Base-by-base conservation (phyloP, 352 stramenopile genomes). In the Pythium phragmiticola region DNA sequence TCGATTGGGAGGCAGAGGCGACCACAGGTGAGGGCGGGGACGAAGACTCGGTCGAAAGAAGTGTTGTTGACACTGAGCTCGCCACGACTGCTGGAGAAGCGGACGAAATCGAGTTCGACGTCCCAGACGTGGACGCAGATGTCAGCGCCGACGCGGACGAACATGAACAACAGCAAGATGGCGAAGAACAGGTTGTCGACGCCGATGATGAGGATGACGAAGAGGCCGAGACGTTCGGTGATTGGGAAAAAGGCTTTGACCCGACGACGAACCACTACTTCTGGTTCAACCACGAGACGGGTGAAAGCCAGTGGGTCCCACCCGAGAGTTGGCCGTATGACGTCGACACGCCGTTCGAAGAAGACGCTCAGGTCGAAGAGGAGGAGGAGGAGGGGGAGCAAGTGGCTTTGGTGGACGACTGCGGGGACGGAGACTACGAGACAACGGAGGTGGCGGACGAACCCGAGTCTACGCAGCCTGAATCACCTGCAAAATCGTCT, bases 211-310 rank as follows among this genome's bases (percentile, higher is more conserved):
- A 80, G 3, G 84, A 91, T 28, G 84, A 94, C 26, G 86, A 93
- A 68, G 80, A 88, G 63, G 80, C 77, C 17, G 78, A 93, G 66
- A 82, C 59, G 39, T 93, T 90, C 62, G 86, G 80, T 2, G 84
- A 93, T 60, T 95, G 86, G 84, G 86, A 95, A 57, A 91, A 93
- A 72, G 84, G 86, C 13, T 93, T 92, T 36, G 86, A 95, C 41
- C 76, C 82, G 11, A 86, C 66, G 53, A 83, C 82, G 4, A 92
- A 92, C 26, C 86, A 95, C 64, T 90, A 92, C 65, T 96, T 92
- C 53, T 96, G 87, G 87, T 96, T 94, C 73, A 95, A 96, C 66
- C 81, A 94, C 59, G 74, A 53, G 5, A 90, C 81, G 3, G 83
- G 78, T 14, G 86, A 93, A 59, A 93, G 86, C 34, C 82, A 83